phyloP scores from a whole-genome alignment of 179 eudicot species.

The Spergularia azorica region DNA sequence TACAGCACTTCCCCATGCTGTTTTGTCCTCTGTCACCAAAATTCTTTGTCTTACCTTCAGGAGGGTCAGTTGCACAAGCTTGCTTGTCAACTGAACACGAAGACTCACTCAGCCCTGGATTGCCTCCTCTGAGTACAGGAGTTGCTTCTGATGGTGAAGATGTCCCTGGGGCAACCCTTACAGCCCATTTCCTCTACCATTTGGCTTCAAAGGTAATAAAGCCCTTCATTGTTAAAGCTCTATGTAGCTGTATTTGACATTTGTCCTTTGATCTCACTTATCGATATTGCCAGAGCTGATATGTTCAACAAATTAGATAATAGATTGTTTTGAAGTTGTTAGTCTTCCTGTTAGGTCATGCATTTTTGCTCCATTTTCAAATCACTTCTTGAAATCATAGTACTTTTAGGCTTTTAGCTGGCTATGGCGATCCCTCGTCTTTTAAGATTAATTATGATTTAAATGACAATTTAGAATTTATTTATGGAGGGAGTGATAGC shows the following conservation, averaged over 20 bases:
- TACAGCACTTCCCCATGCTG: slow-evolving; percentile 88
- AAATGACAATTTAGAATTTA: background rate
- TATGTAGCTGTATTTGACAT: slow-evolving; percentile 3
- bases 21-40: slow-evolving; percentile 88
- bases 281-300: slow-evolving; percentile 13
- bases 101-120: slow-evolving; percentile 82
- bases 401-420: background rate
- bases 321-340: background rate
- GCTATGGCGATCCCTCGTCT: background rate
- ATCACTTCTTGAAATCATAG: background rate
- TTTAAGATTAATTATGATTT: background rate
- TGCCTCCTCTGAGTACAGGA: slow-evolving; percentile 85
- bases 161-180: slow-evolving; percentile 79
- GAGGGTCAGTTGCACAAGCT: slow-evolving; percentile 91
- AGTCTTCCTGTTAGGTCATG: background rate
- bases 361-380: background rate
- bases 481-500: background rate
- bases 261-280: background rate
- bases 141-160: slow-evolving; percentile 70
- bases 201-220: slow-evolving; percentile 72
- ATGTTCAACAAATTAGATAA: background rate
- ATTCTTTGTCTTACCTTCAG: slow-evolving; percentile 90
- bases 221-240: slow-evolving; percentile 12
- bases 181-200: slow-evolving; percentile 90
- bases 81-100: slow-evolving; percentile 63